Evolutionary conservation across 2,329 filamentous ascomycete species (phyloP), one percentile per base, ranked within the genome.

Genomic region (Monosporascus sp.): DNA sequence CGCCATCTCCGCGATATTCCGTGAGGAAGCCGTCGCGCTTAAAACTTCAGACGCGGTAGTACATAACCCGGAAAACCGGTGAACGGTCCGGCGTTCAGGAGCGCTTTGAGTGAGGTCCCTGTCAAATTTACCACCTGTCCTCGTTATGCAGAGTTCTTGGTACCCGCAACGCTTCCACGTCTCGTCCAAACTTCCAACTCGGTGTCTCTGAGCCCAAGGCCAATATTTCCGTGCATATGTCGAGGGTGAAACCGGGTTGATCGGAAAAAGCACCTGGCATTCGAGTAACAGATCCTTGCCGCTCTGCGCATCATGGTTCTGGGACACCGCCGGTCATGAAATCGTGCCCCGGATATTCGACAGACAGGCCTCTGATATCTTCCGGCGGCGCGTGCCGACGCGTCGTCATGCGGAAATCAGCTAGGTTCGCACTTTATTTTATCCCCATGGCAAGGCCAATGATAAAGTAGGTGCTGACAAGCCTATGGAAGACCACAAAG

Each of bases 11-110:
- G 17, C 6, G 47, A 22, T 8, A 31, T 49, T 49, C 56, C 52
- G 54, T 51, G 50, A 57, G 52, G 63, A 54, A 48, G 38, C 50
- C 55, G 52, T 40, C 52, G 56, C 55, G 58, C 55, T 57, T 58
- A 48, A 57, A 50, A 62, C 55, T 51, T 60, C 51, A 63, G 56
- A 56, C 56, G 59, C 50, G 50, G 55, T 59, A 59, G 55, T 59
- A 49, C 56, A 56, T 48, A 55, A 62, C 67, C 63, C 67, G 68
- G 66, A 69, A 68, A 66, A 65, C 70, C 65, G 68, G 66, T 66
- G 62, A 61, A 60, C 69, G 69, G 69, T 61, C 68, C 70, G 70
- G 63, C 64, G 55, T 61, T 58, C 52, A 56, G 55, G 47, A 56
- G 54, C 54, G 51, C 53, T 54, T 57, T 57, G 51, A 57, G 50